Evolutionary conservation across 2,329 filamentous ascomycete species (phyloP), one percentile per base, ranked within the genome.

Genomic region (Rachicladosporium sp.): DNA sequence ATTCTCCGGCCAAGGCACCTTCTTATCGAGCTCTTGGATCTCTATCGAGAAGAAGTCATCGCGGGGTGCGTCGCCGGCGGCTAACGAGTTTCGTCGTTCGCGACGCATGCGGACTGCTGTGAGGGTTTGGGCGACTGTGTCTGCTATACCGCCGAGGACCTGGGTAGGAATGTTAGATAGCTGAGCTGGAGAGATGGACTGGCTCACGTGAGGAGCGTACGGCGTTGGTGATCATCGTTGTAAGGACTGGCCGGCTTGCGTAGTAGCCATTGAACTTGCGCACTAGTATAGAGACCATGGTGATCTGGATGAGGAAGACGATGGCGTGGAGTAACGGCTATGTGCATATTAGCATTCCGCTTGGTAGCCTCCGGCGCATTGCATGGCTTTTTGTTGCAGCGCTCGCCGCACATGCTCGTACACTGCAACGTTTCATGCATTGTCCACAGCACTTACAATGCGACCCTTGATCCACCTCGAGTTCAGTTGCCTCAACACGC

Each of bases 211-310:
- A 36, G 33, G 49, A 39, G 59, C 74, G 57, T 76, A 82, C 81
- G 50, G 91, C 84, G 67, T 98, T 98, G 60, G 89, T 94, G 58
- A 95, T 85, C 89, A 98, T 98, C 64, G 93, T 98, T 46, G 91
- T 98, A 55, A 98, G 76, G 32, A 98, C 84, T 83, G 89, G 91
- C 57, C 84, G 82, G 57, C 87, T 80, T 50, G 85, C 80, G 74
- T 96, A 98, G 68, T 93, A 94, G 50, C 78, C 74, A 65, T 94
- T 95, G 71, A 93, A 98, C 58, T 86, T 84, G 53, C 84, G 75
- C 34, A 80, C 79, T 40, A 98, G 68, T 49, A 91, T 74, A 50
- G 81, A 83, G 46, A 89, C 75, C 61, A 93, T 78, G 43, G 78
- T 78, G 78, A 96, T 84, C 65, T 98, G 82, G 64, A 94, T 73